A percentile compares a stretch with the other conserved stretches of the same genome.
Evolutionary conservation across 148 eudicot genomes (phyloP).

Genomic region (Amaranthus cruentus): DNA sequence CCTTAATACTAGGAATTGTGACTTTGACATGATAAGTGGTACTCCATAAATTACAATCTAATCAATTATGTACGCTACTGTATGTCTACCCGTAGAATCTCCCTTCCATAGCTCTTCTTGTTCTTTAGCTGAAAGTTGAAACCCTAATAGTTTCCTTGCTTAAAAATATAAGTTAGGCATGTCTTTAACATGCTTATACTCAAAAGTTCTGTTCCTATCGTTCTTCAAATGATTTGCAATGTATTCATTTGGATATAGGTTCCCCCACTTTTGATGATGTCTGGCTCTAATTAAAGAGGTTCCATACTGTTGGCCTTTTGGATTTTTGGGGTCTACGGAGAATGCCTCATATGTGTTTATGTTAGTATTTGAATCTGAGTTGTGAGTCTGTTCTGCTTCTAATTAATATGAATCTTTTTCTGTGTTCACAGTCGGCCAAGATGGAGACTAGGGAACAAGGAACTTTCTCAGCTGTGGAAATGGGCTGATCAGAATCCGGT

Average conservation of each 20-base stretch:
- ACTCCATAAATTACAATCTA: too few relatives aligned
- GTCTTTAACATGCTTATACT: background rate
- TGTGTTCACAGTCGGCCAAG: slow-evolving; percentile 63
- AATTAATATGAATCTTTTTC: background rate
- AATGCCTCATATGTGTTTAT: background rate
- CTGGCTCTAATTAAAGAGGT: background rate
- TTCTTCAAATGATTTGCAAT: background rate
- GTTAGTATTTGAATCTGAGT: background rate
- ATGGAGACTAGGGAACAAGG: slow-evolving; percentile 95
- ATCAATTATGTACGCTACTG: background rate
- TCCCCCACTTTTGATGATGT: background rate
- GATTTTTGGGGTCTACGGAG: background rate
- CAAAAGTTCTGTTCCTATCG: background rate
- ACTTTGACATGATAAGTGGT: too few relatives aligned
- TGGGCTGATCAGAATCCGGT: slow-evolving; percentile 98
- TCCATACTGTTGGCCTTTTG: background rate
- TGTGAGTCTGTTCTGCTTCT: background rate
- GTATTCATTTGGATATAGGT: background rate
- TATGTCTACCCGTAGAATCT: background rate
- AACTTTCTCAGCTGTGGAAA: slow-evolving; percentile 94
- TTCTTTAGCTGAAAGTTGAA: background rate
- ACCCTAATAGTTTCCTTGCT: background rate
- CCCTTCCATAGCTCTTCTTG: background rate
- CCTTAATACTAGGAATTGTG: too few relatives aligned
- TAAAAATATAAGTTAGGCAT: background rate